Evolutionary conservation across 495 filamentous ascomycete genomes (phyloP), one percentile per base, ranked within the genome.

Genomic region (Friedmanniomyces simplex): DNA sequence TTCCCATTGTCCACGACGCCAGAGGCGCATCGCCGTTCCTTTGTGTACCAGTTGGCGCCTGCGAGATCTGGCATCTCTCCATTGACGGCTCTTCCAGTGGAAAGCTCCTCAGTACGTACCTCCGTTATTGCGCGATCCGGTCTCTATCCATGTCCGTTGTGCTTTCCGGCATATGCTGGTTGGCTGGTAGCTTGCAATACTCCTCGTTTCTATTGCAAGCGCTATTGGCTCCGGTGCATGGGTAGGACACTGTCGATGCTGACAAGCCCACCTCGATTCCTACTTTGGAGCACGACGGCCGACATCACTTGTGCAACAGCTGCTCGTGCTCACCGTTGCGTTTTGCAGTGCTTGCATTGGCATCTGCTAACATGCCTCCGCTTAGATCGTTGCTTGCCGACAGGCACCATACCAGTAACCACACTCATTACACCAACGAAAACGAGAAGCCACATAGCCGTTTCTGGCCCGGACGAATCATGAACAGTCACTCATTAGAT

Each of bases 21-120:
- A 4, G 7, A 28, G 59, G 54, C 41, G 52, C 58, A 56, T 43
- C 58, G 55, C 42, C 57, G 26, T 49, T 59, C 32, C 53, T 62
- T 62, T 43, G 36, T 36, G 30, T 57, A 20, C 36, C 55, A 59
- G 32, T 32, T 59, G 47, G 56, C 61, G 61, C 61, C 52, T 43
- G 20, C 6, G 57, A 57, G 57, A 63, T 59, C 60, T 36, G 60
- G 60, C 4, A 63, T 59, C 57, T 56, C 52, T 34, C 61, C 61
- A 56, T 37, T 59, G 13, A 54, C 43, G 37, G 36, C 8, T 25
- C 56, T 59, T 60, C 61, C 57, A 18, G 56, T 51, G 5, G 61
- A 53, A 47, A 51, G 52, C 61, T 8, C 25, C 52, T 21, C 52
- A 56, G 61, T 63, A 63, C 61, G 61, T 63, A 58, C 48, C 30